phyloP scores from a whole-genome alignment of 768 basidiomycete genomes.

The Lentinula raphanica region DNA sequence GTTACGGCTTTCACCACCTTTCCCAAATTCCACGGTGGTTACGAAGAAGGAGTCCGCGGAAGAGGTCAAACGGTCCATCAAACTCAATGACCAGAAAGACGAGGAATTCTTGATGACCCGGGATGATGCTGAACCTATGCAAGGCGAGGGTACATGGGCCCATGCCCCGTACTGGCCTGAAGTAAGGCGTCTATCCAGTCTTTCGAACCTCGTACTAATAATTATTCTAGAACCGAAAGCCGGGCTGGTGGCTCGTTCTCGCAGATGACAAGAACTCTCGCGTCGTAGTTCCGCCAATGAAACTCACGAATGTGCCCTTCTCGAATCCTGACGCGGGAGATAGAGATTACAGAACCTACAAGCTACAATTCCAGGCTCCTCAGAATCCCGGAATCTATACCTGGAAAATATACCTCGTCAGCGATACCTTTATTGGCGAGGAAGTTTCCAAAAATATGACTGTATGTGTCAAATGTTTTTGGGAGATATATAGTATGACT shows the following conservation, averaged over 20 bases:
- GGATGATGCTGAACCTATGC: constrained; percentile 57
- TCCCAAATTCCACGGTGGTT: constrained; percentile 23
- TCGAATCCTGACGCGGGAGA: constrained; percentile 37
- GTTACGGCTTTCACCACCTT: constrained; percentile 64
- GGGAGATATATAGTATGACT: neutral
- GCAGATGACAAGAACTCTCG: constrained; percentile 82
- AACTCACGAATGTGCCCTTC: constrained; percentile 75
- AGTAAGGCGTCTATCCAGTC: constrained; percentile 39
- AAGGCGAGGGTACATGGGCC: constrained; percentile 47
- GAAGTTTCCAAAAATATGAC: constrained; percentile 67
- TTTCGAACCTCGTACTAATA: neutral
- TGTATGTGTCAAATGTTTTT: constrained; percentile 38
- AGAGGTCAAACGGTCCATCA: constrained; percentile 40
- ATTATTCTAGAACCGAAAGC: constrained; percentile 67
- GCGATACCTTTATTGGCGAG: constrained; percentile 86
- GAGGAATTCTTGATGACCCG: constrained; percentile 63
- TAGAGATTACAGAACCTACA: constrained; percentile 75
- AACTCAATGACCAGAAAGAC: constrained; percentile 56
- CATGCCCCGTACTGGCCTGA: constrained; percentile 93
- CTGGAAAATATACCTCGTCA: constrained; percentile 82
- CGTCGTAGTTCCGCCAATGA: constrained; percentile 82
- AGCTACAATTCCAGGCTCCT: constrained; percentile 93
- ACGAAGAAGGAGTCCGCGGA: constrained; percentile 36
- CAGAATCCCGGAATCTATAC: constrained; percentile 77
- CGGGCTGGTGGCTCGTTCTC: constrained; percentile 88